These are phyloP conservation scores for Umbelopsis isabellina DNA, from an alignment of 192 early-diverging fungal genomes.

Conservation along the genomic window DNA sequence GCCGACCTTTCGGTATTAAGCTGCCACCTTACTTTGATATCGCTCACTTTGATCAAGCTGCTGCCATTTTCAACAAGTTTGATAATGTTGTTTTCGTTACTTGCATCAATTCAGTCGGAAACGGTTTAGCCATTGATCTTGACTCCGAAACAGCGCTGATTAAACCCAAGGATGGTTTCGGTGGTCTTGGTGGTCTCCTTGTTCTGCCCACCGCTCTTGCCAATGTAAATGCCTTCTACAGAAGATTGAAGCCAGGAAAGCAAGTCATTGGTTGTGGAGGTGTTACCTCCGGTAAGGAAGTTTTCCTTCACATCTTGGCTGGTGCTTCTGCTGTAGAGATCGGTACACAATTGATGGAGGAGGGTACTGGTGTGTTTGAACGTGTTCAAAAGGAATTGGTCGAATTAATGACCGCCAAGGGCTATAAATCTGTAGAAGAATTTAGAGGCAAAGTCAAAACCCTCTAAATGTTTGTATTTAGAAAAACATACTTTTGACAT, in stretches of 20 bases:
- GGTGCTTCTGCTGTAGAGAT: constrained; percentile 42
- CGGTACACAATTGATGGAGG: constrained; percentile 39
- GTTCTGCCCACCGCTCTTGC: constrained; percentile 38
- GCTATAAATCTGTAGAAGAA: constrained; percentile 34
- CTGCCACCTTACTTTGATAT: constrained; percentile 45
- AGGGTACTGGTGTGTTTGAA: constrained; percentile 35
- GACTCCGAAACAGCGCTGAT: constrained; percentile 40
- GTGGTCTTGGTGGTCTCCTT: constrained; percentile 38
- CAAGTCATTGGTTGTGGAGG: constrained; percentile 43
- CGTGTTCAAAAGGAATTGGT: constrained; percentile 36
- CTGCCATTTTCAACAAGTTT: constrained; percentile 38
- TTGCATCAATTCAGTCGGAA: constrained; percentile 44
- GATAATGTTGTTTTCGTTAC: constrained; percentile 36
- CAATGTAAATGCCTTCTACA: constrained; percentile 42
- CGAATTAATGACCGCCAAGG: constrained; percentile 38
- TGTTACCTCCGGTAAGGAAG: constrained; percentile 42
- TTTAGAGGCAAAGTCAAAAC: constrained; percentile 46
- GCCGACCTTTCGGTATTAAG: constrained; percentile 42
- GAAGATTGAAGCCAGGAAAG: constrained; percentile 28
- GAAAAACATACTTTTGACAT: not conserved
- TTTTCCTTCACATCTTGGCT: constrained; percentile 40
- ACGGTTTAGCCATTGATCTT: constrained; percentile 40
- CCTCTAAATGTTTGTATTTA: constrained; percentile 25
- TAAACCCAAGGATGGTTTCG: constrained; percentile 44
- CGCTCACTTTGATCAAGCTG: constrained; percentile 42